Evolutionary conservation across 371 early-diverging fungal genomes (phyloP), one percentile per base, ranked within the genome.

Genomic region (Apophysomyces sp.): DNA sequence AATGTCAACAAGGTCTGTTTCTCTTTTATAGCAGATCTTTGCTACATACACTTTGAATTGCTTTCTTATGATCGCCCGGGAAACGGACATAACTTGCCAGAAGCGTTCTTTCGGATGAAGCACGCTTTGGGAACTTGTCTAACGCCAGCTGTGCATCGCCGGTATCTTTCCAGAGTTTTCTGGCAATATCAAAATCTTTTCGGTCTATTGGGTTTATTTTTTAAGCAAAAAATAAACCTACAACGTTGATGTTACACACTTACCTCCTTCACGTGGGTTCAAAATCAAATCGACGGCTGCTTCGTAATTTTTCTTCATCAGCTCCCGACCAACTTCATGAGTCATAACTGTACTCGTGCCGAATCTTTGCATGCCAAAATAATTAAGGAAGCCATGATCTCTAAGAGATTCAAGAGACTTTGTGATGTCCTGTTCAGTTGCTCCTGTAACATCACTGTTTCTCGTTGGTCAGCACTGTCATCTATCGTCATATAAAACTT

Each of bases 321-420:
- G 80, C 0, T 85, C 85, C 6, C 89, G 73, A 3, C 99, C 99
- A 24, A 98, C 81, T 12, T 84, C 80, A 68, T 98, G 95, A 3
- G 99, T 97, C 15, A 89, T 82, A 31, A 95, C 82, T 4, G 84
- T 73, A 15, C 89, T 79, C 6, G 95, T 94, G 21, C 99, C 99
- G 74, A 99, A 99, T 34, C 99, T 84, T 75, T 99, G 99, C 92
- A 94, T 93, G 18, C 98, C 99, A 78, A 89, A 99, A 80, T 99
- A 99, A 75, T 99, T 99, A 67, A 98, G 83, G 70, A 98, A 99
- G 1, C 97, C 97, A 34, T 77, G 73, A 3, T 82, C 66, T 13
- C 78, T 67, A 12, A 96, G 74, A 18, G 89, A 86, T 3, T 68
- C 60, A 59, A 96, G 70, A 11, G 92, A 84, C 0, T 69, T 62